Percentiles rank a stretch among this genome's conserved stretches.
phyloP scores from a whole-genome alignment of 495 filamentous ascomycete genomes.

The Pseudevernia furfuracea region DNA sequence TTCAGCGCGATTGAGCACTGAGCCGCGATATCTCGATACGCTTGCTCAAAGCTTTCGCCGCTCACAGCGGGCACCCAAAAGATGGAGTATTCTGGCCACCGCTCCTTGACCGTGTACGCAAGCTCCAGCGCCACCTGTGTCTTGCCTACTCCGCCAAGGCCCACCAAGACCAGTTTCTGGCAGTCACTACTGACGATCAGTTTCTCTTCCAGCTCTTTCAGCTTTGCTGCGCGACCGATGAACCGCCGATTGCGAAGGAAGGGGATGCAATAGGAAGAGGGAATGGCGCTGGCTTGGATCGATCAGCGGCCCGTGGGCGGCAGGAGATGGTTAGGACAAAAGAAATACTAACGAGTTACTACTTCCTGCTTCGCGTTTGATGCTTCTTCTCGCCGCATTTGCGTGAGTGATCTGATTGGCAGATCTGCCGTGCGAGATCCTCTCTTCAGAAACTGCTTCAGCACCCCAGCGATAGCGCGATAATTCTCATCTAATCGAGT shows the following conservation, averaged over 20 bases:
- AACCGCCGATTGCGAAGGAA: slow-evolving; percentile 30
- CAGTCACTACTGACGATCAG: slow-evolving; percentile 18
- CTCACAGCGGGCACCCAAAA: slow-evolving; percentile 44
- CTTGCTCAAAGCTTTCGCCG: slow-evolving; percentile 37
- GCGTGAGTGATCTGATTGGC: slow-evolving; percentile 5
- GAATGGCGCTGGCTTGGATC: slow-evolving; percentile 8
- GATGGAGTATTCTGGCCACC: slow-evolving; percentile 36
- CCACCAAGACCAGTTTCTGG: slow-evolving; percentile 20
- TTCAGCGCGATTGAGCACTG: slow-evolving; percentile 9
- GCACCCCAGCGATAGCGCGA: slow-evolving; percentile 30
- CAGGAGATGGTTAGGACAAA: neutral
- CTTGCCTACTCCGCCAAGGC: slow-evolving; percentile 23
- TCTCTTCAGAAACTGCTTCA: slow-evolving; percentile 23
- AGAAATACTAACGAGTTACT: slow-evolving; percentile 16
- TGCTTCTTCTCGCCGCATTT: slow-evolving; percentile 10
- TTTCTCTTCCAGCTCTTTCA: slow-evolving; percentile 21
- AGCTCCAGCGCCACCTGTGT: slow-evolving; percentile 39
- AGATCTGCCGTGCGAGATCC: neutral
- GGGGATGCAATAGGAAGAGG: slow-evolving; percentile 19
- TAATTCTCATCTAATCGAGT: slow-evolving; percentile 29
- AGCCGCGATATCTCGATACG: slow-evolving; percentile 37
- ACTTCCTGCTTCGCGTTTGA: slow-evolving; percentile 4
- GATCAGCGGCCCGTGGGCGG: neutral
- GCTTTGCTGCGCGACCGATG: slow-evolving; percentile 26
- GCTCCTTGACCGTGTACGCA: slow-evolving; percentile 35